Evolutionary conservation across 208 protist species (phyloP), one percentile per base, ranked within the genome.

Genomic region (Tritrichomonas foetus): DNA sequence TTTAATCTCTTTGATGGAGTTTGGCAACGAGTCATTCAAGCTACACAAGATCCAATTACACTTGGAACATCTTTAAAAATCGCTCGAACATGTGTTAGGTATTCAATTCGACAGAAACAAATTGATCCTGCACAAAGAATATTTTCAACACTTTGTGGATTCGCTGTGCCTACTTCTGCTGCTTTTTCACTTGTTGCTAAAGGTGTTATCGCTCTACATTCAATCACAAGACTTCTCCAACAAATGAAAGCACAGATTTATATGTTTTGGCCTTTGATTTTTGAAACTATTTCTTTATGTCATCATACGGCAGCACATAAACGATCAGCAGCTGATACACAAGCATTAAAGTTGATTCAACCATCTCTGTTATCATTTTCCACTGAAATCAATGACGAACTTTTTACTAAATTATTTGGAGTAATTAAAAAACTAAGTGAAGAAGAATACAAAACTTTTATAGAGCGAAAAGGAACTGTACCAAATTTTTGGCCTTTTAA

Each of bases 401-500:
- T 1, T 11, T 89, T 89, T 57, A 57, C 36, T 57, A 39, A 13
- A 33, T 16, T 89, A 1, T 89, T 89, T 36, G 57, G 39, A 16
- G 41, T 89, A 13, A 36, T 89, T 11, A 22, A 57, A 36, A 89
- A 53, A 8, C 16, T 89, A 20, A 47, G 41, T 36, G 47, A 89
- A 39, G 30, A 57, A 8, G 78, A 89, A 39, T 14, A 20, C 2
- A 89, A 39, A 44, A n/a, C 27, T 20, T 57, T 89, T 57, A 39
- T 57, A 16, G 25, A 47, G 1, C 53, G 41, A 20, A 89, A 89
- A 57, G 47, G 78, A 20, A 89, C 78, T 20, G 78, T 89, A 33
- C 41, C 78, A 57, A 89, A 89, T 30, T 57, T 57, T 36, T 89
- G 78, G 78, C 78, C 78, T 3, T n/a, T 89, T 39, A 89, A 89